phyloP scores from a whole-genome alignment of 106 monocot species.

The Allium cepa region DNA sequence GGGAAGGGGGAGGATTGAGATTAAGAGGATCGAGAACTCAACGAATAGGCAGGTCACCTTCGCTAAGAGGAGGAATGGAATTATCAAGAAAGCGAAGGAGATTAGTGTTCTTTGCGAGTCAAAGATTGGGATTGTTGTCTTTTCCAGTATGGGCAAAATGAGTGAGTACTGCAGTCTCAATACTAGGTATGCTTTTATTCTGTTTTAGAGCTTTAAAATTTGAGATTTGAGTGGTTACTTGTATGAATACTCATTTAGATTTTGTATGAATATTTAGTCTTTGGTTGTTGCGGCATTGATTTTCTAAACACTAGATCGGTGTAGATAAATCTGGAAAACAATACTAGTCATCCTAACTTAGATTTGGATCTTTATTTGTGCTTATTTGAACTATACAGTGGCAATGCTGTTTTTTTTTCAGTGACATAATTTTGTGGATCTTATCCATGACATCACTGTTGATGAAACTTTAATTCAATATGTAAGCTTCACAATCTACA shows the following conservation, averaged over 20 bases:
- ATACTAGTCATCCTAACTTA: no score
- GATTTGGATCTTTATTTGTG: no score
- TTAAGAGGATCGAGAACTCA: conserved; percentile 96
- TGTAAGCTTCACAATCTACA: no score
- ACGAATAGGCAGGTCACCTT: conserved; percentile 90
- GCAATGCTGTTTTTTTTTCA: no score
- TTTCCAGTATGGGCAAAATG: conserved; percentile 91
- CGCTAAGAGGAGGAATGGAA: conserved; percentile 84
- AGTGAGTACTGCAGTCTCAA: conserved; percentile 70
- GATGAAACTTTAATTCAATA: no score
- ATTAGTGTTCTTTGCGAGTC: conserved; percentile 86
- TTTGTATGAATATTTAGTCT: no score
- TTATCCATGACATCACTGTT: no score
- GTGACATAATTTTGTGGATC: no score
- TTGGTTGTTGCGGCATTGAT: no score
- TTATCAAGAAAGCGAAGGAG: conserved; percentile 97
- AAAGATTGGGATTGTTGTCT: conserved; percentile 72
- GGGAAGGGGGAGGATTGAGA: conserved; percentile 96
- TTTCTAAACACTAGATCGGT: no score
- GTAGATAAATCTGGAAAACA: no score
- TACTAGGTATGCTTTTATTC: conserved; percentile 23
- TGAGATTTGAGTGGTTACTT: background rate
- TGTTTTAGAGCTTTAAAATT: background rate
- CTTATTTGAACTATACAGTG: no score
- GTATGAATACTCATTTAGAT: background rate